Evolutionary conservation across 495 filamentous ascomycete species (phyloP).

Genomic region (Aspergillus biplanus): DNA sequence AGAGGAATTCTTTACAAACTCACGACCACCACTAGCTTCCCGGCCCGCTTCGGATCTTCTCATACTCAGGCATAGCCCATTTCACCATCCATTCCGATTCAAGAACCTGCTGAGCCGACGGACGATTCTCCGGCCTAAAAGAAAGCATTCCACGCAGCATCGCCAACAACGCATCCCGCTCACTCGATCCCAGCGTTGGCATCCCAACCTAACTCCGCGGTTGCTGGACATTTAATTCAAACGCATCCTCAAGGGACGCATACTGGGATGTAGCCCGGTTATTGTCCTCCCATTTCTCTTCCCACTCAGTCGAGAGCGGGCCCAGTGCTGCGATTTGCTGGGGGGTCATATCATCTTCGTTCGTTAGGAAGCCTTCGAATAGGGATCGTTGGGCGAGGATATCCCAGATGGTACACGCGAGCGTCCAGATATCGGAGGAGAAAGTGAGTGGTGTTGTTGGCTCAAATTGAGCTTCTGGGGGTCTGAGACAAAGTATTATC

Average conservation of each 20-base stretch:
- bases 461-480: slow-evolving; percentile 39
- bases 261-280: slow-evolving; percentile 24
- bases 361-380: slow-evolving; percentile 28
- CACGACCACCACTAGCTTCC: too few relatives aligned
- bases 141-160: slow-evolving; percentile 42
- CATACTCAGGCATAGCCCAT: slow-evolving; percentile 35
- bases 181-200: slow-evolving; percentile 24
- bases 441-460: slow-evolving; percentile 34
- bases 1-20: too few relatives aligned
- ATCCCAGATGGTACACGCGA: slow-evolving; percentile 39
- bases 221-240: slow-evolving; percentile 30
- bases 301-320: slow-evolving; percentile 36
- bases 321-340: slow-evolving; percentile 41
- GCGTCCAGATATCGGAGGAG: slow-evolving; percentile 42
- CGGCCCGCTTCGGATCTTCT: slow-evolving; percentile 26
- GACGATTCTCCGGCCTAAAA: slow-evolving; percentile 37
- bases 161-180: slow-evolving; percentile 34
- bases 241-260: slow-evolving; percentile 27
- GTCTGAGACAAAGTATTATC: too few relatives aligned
- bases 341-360: slow-evolving; percentile 38
- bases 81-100: slow-evolving; percentile 44
- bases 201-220: slow-evolving; percentile 21
- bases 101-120: slow-evolving; percentile 33
- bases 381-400: slow-evolving; percentile 29
- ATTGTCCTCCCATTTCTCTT: slow-evolving; percentile 26